Percentiles rank a stretch among this genome's conserved stretches.
Evolutionary conservation across 2,329 filamentous ascomycete species (phyloP).

Genomic region (Aspergillus pseudoglaucus): DNA sequence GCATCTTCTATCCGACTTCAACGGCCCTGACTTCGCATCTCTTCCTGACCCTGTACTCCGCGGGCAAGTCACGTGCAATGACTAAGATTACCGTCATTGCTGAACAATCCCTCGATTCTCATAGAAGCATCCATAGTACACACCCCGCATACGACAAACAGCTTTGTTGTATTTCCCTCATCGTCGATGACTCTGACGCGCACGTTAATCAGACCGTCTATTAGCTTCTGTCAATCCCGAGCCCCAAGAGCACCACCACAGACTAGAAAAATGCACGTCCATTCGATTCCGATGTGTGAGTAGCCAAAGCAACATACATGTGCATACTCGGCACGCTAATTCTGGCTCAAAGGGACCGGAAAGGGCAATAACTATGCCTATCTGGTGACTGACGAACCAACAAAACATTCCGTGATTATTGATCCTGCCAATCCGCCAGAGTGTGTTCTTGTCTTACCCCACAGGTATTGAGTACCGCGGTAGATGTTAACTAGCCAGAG

Average conservation of each 20-base stretch:
- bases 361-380: conserved; percentile 49
- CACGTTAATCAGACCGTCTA: conserved; percentile 12
- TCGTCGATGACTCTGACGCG: conserved; percentile 26
- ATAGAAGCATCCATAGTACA: background rate
- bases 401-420: conserved; percentile 46
- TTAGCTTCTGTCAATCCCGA: conserved; percentile 6
- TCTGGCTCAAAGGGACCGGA: conserved; percentile 23
- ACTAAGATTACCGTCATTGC: conserved; percentile 6
- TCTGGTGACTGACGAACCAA: conserved; percentile 44
- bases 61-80: conserved; percentile 3
- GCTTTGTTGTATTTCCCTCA: background rate
- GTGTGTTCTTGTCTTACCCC: conserved; percentile 24
- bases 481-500: conserved; percentile 34
- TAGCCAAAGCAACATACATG: conserved; percentile 2
- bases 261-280: conserved; percentile 43
- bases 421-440: conserved; percentile 47
- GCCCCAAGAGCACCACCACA: conserved; percentile 2
- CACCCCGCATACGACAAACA: background rate
- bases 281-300: conserved; percentile 50
- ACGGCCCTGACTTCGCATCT: too few species aligned
- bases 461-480: background rate
- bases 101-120: background rate
- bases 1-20: too few species aligned
- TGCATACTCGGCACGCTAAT: background rate
- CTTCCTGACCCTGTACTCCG: too few species aligned